Evolutionary conservation across 129 eudicot genomes (phyloP).

Genomic region (Arctium minus): DNA sequence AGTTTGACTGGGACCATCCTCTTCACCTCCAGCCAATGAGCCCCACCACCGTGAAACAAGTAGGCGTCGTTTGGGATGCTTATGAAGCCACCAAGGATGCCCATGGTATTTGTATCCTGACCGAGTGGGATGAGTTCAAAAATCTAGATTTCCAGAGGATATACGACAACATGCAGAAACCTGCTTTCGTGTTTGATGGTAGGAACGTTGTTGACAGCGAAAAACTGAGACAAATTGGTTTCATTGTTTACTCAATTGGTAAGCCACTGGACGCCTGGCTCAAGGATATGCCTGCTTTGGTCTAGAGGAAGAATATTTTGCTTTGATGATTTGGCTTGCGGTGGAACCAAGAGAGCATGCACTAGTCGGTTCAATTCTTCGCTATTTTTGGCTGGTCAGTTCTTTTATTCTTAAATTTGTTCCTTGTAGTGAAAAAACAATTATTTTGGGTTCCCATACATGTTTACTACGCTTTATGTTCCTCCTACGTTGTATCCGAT

Average conservation of each 20-base stretch:
- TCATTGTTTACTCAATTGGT: conserved; percentile 87
- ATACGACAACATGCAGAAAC: conserved; percentile 84
- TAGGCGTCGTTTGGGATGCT: conserved; percentile 73
- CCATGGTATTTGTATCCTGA: conserved; percentile 70
- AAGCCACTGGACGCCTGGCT: conserved; percentile 94
- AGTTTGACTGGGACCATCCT: conserved; percentile 92
- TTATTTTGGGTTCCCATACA: conserved; percentile 18
- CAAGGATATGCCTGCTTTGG: conserved; percentile 85
- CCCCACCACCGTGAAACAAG: conserved; percentile 83
- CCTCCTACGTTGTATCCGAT: conserved; percentile 26
- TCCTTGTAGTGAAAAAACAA: conserved; percentile 19
- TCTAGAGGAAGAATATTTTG: conserved; percentile 23
- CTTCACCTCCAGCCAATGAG: conserved; percentile 94
- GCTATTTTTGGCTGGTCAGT: conserved; percentile 37
- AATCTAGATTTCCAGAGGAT: conserved; percentile 74
- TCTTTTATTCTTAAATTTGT: conserved; percentile 35
- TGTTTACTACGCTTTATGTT: conserved; percentile 32
- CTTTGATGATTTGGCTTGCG: conserved; percentile 9
- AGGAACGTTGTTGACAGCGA: conserved; percentile 60
- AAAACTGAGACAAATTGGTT: conserved; percentile 76
- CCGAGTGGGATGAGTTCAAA: conserved; percentile 93
- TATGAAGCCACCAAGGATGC: conserved; percentile 85
- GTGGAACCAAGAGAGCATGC: conserved; percentile 17
- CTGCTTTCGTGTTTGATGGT: conserved; percentile 84
- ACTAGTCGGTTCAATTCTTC: conserved; percentile 37